Evolutionary conservation across 164 flowering plant genomes (phyloP), one percentile per base, ranked within the genome.

Genomic region (Taxillus chinensis): DNA sequence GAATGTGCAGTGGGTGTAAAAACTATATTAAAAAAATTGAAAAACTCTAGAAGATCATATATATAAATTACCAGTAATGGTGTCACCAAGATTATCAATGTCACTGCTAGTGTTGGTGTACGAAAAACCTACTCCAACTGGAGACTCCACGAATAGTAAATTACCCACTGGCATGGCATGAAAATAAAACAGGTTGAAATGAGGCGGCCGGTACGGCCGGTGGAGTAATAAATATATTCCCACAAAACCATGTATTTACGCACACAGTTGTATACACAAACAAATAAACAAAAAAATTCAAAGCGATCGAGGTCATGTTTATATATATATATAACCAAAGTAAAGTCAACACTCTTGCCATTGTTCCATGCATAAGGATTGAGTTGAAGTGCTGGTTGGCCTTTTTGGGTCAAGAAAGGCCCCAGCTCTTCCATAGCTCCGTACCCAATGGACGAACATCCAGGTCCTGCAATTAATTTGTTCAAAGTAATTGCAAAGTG

Each of bases 361-460:
- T 66, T 71, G 73, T 85, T 82, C 90, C 90, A 85, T 2, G 79
- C 17, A 54, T 74, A 56, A 27, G 74, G 71, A 48, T 85, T 85
- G 71, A 79, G 60, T 57, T 78, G 77, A 14, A 85, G 68, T 54
- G 65, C 67, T 12, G 78, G 81, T 10, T 63, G 62, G 56, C 75
- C 79, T 48, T 80, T 79, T 54, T 74, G 76, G 38, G 78, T 64
- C 48, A 81, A 67, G 73, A 86, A 86, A 13, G 93, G 93, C 3
- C 93, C 90, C 6, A 86, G 59, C 53, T 86, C 93, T 55, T 83
- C 84, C 17, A 82, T 67, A 60, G 57, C 77, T 51, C 93, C 93
- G 64, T 48, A 87, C n/a, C 88, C 93, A 68, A 85, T 63, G 8
- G 90, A 87, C 42, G 93, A 87, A 55, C 93, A 87, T 14, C 93